These are phyloP conservation scores for Aspergillus kassunensis DNA, from an alignment of 495 filamentous ascomycete species.

Conservation along the genomic window DNA sequence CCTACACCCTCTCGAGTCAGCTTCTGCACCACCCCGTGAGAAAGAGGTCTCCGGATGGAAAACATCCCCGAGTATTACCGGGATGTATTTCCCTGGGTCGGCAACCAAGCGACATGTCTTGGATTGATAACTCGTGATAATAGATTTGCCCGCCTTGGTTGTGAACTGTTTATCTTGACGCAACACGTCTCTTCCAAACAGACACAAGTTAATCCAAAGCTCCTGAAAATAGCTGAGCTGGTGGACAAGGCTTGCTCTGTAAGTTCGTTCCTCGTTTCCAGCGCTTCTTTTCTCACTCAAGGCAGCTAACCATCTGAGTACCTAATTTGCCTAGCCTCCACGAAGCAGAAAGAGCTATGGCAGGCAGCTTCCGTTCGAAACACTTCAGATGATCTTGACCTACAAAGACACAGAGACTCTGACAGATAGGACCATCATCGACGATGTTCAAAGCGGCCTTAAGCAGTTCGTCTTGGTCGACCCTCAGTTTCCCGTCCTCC, in stretches of 20 bases:
- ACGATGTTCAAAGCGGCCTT: neutral
- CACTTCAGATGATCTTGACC: neutral
- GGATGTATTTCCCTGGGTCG: neutral
- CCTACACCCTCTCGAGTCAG: too few species aligned
- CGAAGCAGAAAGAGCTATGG: neutral
- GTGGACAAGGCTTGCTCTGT: constrained; percentile 3
- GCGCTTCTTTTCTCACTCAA: neutral
- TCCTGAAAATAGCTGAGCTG: neutral
- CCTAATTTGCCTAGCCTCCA: neutral
- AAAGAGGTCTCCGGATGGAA: too few species aligned
- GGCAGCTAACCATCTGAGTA: neutral
- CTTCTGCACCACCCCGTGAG: too few species aligned
- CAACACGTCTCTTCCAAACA: neutral
- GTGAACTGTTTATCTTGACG: constrained; percentile 5
- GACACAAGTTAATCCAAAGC: neutral
- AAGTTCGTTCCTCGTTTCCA: neutral
- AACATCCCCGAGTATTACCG: neutral
- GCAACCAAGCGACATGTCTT: constrained; percentile 1
- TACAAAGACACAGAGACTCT: constrained; percentile 2
- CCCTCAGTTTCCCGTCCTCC: neutral
- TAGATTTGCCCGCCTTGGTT: neutral
- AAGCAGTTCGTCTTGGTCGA: neutral
- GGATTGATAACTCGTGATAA: neutral
- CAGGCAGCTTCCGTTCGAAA: neutral
- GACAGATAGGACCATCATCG: neutral